Base-by-base conservation (phyloP, 441 rosid species). In the Pelargonium australe region DNA sequence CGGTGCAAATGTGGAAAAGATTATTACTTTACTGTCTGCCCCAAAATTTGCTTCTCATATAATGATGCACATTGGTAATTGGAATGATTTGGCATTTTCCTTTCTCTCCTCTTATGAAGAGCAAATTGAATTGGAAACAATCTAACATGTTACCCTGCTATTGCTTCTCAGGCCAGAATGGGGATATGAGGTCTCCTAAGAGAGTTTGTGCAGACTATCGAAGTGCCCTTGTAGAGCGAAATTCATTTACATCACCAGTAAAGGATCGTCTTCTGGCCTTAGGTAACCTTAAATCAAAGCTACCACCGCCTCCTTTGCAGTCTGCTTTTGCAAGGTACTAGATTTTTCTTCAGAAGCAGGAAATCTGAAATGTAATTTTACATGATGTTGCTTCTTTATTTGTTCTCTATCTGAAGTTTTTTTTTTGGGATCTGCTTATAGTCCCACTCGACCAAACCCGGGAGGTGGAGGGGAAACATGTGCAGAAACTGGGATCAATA, bases 401-500 rank as follows among this genome's bases (percentile, higher is more conserved):
- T 72, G 19, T 28, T 51, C 10, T 72, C 64, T 68, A 51, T 65
- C 61, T 61, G 43, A 62, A 62, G 62, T 16, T 69, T 65, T 60
- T 73, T 66, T 65, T 37, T 61, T 69, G 65, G 75, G 76, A 64
- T 65, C 37, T 79, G 20, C 72, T 23, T 75, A 73, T 85, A 95
- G 99, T 82, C 99, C 99, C 57, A 91, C 94, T 37, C 86, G 95
- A 57, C 99, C 96, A 69, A 86, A 78, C 80, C 99, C 98, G 8
- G 92, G 92, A 74, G 90, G 97, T 23, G 95, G 94, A 68, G 99
- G 98, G 72, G 99, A 92, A 89, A 95, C 99, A 65, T 92, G 94
- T 74, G 99, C 99, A n/a, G 99, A 95, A 83, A 90, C 99, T 63
- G 99, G 90, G 69, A 89, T 92, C 72, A 89, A 78, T 77, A 81